phyloP scores from a whole-genome alignment of 176 grass and related monocot species.

The Cenchrus fungigraminus region DNA sequence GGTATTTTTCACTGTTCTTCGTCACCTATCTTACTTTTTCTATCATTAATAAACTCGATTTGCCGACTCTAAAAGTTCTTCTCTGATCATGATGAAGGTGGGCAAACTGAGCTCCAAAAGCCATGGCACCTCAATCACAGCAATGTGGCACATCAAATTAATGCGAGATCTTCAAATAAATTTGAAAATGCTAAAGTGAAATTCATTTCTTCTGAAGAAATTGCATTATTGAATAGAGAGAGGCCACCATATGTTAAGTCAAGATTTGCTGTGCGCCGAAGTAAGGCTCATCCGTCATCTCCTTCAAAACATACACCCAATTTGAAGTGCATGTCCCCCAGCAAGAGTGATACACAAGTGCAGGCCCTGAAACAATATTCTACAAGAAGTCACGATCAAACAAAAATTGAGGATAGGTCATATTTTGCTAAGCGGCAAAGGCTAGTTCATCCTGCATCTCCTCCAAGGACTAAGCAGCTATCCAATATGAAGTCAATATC shows the following conservation, averaged over 20 bases:
- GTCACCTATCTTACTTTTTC: not conserved
- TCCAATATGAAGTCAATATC: not conserved
- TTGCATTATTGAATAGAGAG: conserved; percentile 27
- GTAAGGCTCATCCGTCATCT: conserved; percentile 13
- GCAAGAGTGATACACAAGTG: conserved; percentile 22
- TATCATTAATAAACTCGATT: not conserved
- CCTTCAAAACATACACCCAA: not conserved
- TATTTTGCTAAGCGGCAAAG: not conserved
- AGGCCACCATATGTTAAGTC: not conserved
- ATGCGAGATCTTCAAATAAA: conserved; percentile 22
- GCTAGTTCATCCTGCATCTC: conserved; percentile 1
- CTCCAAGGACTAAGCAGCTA: not conserved
- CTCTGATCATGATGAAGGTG: conserved; percentile 18
- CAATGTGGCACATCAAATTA: conserved; percentile 20
- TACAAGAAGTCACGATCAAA: conserved; percentile 22
- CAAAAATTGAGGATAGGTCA: not conserved
- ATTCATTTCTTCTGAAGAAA: conserved; percentile 50
- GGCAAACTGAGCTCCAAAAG: not conserved
- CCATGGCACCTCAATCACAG: not conserved
- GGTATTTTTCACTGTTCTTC: conserved; percentile 1
- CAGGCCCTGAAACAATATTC: conserved; percentile 13
- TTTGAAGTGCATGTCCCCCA: conserved; percentile 25
- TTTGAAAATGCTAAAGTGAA: conserved; percentile 42
- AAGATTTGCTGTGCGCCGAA: not conserved
- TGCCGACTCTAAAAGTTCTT: not conserved